Conservation (phyloP, 2,329 filamentous ascomycete genomes). For the Ophiocordyceps australis region DNA sequence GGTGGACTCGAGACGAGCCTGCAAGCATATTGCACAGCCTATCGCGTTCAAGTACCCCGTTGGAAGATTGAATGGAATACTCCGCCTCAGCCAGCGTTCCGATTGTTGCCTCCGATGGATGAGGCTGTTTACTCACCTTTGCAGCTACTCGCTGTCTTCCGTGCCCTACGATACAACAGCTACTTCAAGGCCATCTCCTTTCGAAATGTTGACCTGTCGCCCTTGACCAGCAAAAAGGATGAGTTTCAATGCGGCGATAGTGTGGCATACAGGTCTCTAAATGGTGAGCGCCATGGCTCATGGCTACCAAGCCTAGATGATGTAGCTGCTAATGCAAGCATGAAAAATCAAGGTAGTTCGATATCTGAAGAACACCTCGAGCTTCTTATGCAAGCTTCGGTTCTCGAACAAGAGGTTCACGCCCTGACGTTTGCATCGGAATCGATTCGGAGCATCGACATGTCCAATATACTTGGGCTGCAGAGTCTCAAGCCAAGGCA, state of each 20-base stretch:
- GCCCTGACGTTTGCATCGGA: constrained; percentile 36
- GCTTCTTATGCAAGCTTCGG: constrained; percentile 25
- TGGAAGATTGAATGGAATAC: constrained; percentile 30
- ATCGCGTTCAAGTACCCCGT: constrained; percentile 26
- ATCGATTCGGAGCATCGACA: constrained; percentile 33
- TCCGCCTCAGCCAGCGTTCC: constrained; percentile 30
- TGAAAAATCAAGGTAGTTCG: constrained; percentile 15
- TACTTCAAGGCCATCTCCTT: constrained; percentile 42
- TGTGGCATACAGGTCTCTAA: constrained; percentile 32
- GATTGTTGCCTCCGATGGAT: constrained; percentile 25
- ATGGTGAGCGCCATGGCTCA: too few species aligned
- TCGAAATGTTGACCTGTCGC: constrained; percentile 27
- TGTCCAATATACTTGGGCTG: constrained; percentile 22
- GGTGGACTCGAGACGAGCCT: constrained; percentile 35
- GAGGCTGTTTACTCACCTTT: constrained; percentile 23
- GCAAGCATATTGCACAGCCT: constrained; percentile 35
- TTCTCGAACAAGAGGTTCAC: constrained; percentile 37
- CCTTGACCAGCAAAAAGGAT: constrained; percentile 20
- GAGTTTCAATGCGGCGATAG: constrained; percentile 22
- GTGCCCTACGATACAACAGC: constrained; percentile 38
- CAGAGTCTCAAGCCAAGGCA: constrained; percentile 6
- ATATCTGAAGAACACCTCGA: constrained; percentile 28
- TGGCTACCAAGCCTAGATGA: too few species aligned
- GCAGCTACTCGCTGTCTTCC: constrained; percentile 37
- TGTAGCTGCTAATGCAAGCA: too few species aligned